phyloP scores from a whole-genome alignment of 345 rosid species.

The Arabis alpina region DNA sequence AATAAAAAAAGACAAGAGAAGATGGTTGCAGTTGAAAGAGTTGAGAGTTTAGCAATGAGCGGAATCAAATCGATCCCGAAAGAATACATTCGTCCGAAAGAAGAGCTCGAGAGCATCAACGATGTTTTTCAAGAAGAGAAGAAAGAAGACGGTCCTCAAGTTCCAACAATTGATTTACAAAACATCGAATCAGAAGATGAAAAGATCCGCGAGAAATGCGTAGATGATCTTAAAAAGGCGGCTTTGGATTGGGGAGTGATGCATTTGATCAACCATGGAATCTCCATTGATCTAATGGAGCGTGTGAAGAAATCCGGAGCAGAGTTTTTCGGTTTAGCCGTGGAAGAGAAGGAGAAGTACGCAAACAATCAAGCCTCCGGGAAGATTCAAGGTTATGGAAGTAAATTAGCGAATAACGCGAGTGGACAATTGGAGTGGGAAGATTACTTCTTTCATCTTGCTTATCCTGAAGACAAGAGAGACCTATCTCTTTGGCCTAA shows the following conservation, averaged over 20 bases:
- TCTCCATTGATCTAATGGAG: slow-evolving; percentile 59
- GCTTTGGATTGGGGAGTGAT: slow-evolving; percentile 91
- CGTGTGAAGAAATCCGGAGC: slow-evolving; percentile 69
- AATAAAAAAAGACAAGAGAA: slow-evolving; percentile 11
- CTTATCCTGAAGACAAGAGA: slow-evolving; percentile 76
- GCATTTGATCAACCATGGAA: slow-evolving; percentile 93
- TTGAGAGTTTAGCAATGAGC: slow-evolving; percentile 73
- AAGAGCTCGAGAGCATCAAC: slow-evolving; percentile 74
- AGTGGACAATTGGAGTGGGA: slow-evolving; percentile 93
- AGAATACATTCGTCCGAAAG: slow-evolving; percentile 77
- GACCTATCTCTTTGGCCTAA: slow-evolving; percentile 89
- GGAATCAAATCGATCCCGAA: slow-evolving; percentile 75
- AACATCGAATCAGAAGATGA: slow-evolving; percentile 63
- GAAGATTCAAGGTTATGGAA: slow-evolving; percentile 91
- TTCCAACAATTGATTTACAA: slow-evolving; percentile 74
- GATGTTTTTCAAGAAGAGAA: slow-evolving; percentile 81
- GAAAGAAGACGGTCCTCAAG: slow-evolving; percentile 76
- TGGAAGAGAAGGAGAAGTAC: slow-evolving; percentile 89
- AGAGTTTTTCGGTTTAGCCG: slow-evolving; percentile 61
- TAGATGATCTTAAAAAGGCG: slow-evolving; percentile 58
- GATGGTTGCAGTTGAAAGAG: slow-evolving; percentile 53
- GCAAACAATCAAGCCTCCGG: slow-evolving; percentile 85
- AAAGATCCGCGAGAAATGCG: slow-evolving; percentile 53
- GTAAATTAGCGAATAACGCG: slow-evolving; percentile 91
- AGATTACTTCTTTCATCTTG: slow-evolving; percentile 91